Base-by-base conservation (phyloP, 2,329 filamentous ascomycete species). In the Talaromyces sp. region DNA sequence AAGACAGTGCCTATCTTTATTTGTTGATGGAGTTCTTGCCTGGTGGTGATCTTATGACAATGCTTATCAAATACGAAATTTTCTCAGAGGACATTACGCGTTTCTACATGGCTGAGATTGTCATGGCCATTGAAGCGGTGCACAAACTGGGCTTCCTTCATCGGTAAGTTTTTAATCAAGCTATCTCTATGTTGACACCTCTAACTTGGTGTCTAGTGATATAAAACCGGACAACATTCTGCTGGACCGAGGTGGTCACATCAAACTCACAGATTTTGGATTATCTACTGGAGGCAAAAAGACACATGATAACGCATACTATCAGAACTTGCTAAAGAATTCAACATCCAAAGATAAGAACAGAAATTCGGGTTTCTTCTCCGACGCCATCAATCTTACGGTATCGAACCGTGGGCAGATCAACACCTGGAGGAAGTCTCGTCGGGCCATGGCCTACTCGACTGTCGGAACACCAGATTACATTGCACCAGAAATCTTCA, bases 51-150 rank as follows among this genome's bases (percentile, higher is more conserved):
- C 80, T 99, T 77, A 99, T 99, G 95, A 99, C 95, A 3, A 99
- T 99, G 95, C 85, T 99, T 71, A 99, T 99, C 83, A 99, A 98
- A 85, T 99, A 99, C 75, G 95, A 99, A 78, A 97, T 99, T 77
- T 99, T 99, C 79, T 96, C 93, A 0, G 94, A 98, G 78, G 95
- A 99, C 71, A 98, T 99, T 71, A 99, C 95, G 34, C 89, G 95
- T 19, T 99, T 99, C 80, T 99, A 99, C 80, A 99, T 99, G 87
- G 95, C 95, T 27, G 94, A 99, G 79, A 94, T 98, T 72, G 92
- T 97, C 27, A 86, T 98, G 75, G 95, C 95, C n/a, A 98, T 99
- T 71, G 95, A 99, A 76, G 95, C 95, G 15, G 95, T 99, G 49
- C 95, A 99, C 80, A 97, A 96, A 78, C 86, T 98, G 69, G 95